phyloP scores from a whole-genome alignment of 306 rosid species.

The Fragaria iinumae region DNA sequence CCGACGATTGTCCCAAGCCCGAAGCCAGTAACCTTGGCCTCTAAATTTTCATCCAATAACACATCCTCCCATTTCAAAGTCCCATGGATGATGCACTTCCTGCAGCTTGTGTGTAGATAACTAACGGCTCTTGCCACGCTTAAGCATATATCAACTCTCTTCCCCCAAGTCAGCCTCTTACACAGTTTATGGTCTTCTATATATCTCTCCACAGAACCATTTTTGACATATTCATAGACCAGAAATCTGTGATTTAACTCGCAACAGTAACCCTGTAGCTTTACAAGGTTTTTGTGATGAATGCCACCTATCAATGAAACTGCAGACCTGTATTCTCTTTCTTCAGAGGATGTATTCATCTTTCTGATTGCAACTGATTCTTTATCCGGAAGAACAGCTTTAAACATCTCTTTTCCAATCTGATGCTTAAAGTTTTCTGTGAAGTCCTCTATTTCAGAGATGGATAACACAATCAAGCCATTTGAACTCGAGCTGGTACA shows the following conservation, averaged over 20 bases:
- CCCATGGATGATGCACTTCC: constrained; percentile 79
- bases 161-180: constrained; percentile 70
- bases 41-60: constrained; percentile 55
- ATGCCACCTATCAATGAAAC: constrained; percentile 59
- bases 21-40: constrained; percentile 58
- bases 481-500: constrained; percentile 41
- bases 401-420: constrained; percentile 60
- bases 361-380: constrained; percentile 48
- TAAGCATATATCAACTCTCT: constrained; percentile 61
- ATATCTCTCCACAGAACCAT: constrained; percentile 54
- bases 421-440: constrained; percentile 52
- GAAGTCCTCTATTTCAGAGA: constrained; percentile 57
- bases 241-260: constrained; percentile 53
- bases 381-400: constrained; percentile 51
- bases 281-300: constrained; percentile 68
- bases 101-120: constrained; percentile 73
- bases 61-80: constrained; percentile 60
- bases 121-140: constrained; percentile 64
- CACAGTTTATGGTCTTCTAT: constrained; percentile 49
- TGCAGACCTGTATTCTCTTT: constrained; percentile 60
- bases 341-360: constrained; percentile 52
- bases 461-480: constrained; percentile 52
- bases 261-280: constrained; percentile 83
- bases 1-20: constrained; percentile 53
- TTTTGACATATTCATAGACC: constrained; percentile 57